Base-by-base conservation (phyloP, 177 flowering plant genomes). In the Vitis hybrid region DNA sequence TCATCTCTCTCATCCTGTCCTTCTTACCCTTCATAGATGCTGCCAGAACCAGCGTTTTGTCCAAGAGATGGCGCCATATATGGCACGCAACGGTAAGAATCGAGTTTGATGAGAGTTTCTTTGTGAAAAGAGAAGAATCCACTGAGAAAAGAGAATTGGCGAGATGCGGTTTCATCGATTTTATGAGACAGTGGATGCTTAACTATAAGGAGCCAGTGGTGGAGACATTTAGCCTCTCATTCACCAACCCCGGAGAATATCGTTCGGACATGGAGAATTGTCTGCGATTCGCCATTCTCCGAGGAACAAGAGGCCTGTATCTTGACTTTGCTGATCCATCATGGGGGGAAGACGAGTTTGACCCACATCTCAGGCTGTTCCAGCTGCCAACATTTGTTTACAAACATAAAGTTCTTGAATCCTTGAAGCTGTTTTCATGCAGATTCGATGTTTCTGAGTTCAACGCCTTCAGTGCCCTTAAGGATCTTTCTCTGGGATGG, bases 11-110 rank as follows among this genome's bases (percentile, higher is more conserved):
- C 1, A 74, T 76, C 19, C 10, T 77, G 16, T 74, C 80, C 0
- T 57, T 45, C 13, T 58, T 77, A 57, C 72, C 80, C 1, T 80
- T 80, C 73, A 72, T 72, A 64, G 83, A 77, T 7, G 80, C 80
- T 0, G 77, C 22, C 1, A 67, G 78, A 45, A 80, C 75, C 2
- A 33, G 65, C 19, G 10, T 72, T 0, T 11, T 77, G 10, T 74
- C 83, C 16, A 69, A 48, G n/a, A 12, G 66, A 8, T 77, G 75
- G 78, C 71, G 51, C 1, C 0, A 57, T 10, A 1, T 72, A 5
- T 72, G 76, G 70, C 64, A 29, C 1, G 50, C 15, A 9, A 70
- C 77, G 0, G 56, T 1, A 5, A 75, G 65, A 33, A 22, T 80
- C 0, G 75, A 75, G n/a, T 64, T 80, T 52, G 50, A 69, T 2